Conservation (phyloP, 129 eudicot genomes). For the Pulicaria dysenterica region DNA sequence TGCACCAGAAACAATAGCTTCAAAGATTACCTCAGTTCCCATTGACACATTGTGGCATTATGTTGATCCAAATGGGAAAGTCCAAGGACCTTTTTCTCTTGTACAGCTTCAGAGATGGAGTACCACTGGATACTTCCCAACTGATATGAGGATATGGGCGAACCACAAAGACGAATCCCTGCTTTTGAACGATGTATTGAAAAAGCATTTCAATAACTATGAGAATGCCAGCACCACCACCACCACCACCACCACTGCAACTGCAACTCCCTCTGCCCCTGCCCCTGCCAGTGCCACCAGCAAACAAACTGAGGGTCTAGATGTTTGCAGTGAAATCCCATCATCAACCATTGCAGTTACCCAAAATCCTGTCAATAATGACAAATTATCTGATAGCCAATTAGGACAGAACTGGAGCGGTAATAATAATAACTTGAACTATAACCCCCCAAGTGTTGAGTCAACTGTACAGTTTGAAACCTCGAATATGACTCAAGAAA, state of each 20-base stretch:
- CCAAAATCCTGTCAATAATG: conserved; percentile 32
- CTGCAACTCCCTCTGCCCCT: not conserved
- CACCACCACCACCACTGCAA: not conserved
- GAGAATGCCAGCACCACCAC: not conserved
- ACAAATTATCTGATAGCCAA: conserved; percentile 43
- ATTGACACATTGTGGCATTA: conserved; percentile 72
- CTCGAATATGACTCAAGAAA: not conserved
- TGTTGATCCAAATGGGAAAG: conserved; percentile 83
- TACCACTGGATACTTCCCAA: conserved; percentile 77
- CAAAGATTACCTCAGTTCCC: conserved; percentile 38
- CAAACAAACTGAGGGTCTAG: conserved; percentile 28
- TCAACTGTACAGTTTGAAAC: conserved; percentile 26
- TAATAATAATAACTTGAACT: conserved; percentile 36
- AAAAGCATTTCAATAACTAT: conserved; percentile 41
- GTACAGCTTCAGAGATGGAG: conserved; percentile 87
- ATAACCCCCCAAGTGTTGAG: conserved; percentile 29
- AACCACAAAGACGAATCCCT: conserved; percentile 55
- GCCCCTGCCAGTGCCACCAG: not conserved
- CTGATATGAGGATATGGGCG: conserved; percentile 82
- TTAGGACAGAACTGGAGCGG: conserved; percentile 49
- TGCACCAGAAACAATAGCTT: conserved; percentile 47
- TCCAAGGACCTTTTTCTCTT: conserved; percentile 92
- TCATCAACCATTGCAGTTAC: conserved; percentile 22
- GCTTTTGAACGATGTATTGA: conserved; percentile 68
- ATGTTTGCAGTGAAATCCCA: conserved; percentile 30